A percentile compares a stretch with the other conserved stretches of the same genome.
Evolutionary conservation across 306 rosid genomes (phyloP).

Genomic region (Glycine latifolia): DNA sequence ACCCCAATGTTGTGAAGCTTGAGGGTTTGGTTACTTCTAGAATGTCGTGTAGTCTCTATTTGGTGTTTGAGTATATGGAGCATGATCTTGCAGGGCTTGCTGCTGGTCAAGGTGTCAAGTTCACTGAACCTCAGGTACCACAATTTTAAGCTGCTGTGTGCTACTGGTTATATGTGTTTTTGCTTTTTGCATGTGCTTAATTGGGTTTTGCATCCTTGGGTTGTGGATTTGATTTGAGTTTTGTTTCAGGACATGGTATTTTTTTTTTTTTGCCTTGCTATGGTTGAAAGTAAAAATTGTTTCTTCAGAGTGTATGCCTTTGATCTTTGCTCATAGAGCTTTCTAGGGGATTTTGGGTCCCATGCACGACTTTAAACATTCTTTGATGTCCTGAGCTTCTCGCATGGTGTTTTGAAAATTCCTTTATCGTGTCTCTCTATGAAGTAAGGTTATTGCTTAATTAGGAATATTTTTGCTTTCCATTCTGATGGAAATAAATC

Average conservation of each 20-base stretch:
- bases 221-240: slow-evolving; percentile 18
- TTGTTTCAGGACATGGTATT: not conserved
- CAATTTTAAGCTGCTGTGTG: not conserved
- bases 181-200: slow-evolving; percentile 22
- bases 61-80: slow-evolving; percentile 96
- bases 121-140: slow-evolving; percentile 93
- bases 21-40: slow-evolving; percentile 96
- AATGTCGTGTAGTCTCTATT: slow-evolving; percentile 97
- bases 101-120: slow-evolving; percentile 79
- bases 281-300: slow-evolving; percentile 26
- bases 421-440: slow-evolving; percentile 30
- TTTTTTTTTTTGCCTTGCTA: slow-evolving; percentile 28
- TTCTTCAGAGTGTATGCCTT: slow-evolving; percentile 28
- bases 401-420: slow-evolving; percentile 46
- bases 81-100: slow-evolving; percentile 98
- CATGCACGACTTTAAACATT: slow-evolving; percentile 38
- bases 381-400: slow-evolving; percentile 34
- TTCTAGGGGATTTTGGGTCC: slow-evolving; percentile 58
- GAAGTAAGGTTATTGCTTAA: slow-evolving; percentile 38
- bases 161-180: not conserved
- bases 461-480: slow-evolving; percentile 35
- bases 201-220: slow-evolving; percentile 21
- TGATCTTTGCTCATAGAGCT: slow-evolving; percentile 51
- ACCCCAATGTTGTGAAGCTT: slow-evolving; percentile 95
- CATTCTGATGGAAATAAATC: slow-evolving; percentile 30